These are phyloP conservation scores for Kandelia obovata DNA, from an alignment of 345 rosid species.

Conservation along the genomic window DNA sequence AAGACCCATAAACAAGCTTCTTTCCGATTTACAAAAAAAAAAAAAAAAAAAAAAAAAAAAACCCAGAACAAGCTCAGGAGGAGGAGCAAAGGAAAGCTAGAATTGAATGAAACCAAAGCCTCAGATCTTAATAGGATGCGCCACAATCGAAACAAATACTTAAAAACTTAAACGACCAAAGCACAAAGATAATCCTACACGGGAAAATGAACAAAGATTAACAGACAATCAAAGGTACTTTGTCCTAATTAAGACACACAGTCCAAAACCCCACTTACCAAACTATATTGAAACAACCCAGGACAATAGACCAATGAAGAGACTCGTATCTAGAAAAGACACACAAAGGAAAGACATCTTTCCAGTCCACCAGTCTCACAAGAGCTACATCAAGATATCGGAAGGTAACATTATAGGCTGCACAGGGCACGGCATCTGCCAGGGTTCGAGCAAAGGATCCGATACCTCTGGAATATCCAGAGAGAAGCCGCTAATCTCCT, in stretches of 20 bases:
- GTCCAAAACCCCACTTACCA: no score
- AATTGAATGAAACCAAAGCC: constrained; percentile 83
- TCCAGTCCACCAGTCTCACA: background rate
- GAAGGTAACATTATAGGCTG: constrained; percentile 52
- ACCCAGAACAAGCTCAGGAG: constrained; percentile 29
- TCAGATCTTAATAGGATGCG: constrained; percentile 50
- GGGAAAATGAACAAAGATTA: no score
- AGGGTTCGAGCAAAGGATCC: constrained; percentile 47
- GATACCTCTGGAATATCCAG: constrained; percentile 78
- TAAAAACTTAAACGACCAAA: no score
- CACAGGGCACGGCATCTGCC: constrained; percentile 55
- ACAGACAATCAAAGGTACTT: no score
- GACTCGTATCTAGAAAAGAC: background rate
- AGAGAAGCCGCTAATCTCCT: constrained; percentile 49
- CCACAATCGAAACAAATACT: no score
- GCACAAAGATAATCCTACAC: no score
- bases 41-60: no score
- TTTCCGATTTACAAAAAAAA: no score
- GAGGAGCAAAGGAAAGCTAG: constrained; percentile 58
- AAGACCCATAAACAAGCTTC: constrained; percentile 18
- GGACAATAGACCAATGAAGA: no score
- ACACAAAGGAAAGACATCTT: background rate
- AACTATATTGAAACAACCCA: no score
- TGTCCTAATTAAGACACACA: no score
- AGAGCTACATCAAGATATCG: constrained; percentile 34